These are phyloP conservation scores for Bonia amplexicaulis DNA, from an alignment of 176 grass and related monocot genomes.

Conservation along the genomic window DNA sequence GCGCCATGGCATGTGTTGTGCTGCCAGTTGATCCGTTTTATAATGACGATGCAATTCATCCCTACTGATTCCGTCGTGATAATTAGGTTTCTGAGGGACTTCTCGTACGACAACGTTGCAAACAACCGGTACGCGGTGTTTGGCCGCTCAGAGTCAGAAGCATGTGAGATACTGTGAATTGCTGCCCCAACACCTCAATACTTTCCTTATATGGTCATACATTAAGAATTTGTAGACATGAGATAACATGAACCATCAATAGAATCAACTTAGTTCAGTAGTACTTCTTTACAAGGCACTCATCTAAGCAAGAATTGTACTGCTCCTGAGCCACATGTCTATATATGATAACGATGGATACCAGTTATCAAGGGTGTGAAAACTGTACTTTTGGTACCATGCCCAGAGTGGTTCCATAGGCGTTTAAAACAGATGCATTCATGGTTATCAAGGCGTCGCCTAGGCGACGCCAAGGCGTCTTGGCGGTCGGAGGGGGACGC, in stretches of 20 bases:
- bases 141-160: constrained; percentile 63
- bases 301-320: not conserved
- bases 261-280: not conserved
- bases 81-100: constrained; percentile 75
- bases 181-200: not conserved
- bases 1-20: not conserved
- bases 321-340: not conserved
- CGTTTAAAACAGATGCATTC: constrained; percentile 29
- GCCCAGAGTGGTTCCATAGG: constrained; percentile 34
- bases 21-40: not conserved
- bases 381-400: constrained; percentile 34
- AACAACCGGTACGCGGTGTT: constrained; percentile 73
- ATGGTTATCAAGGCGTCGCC: too few species aligned
- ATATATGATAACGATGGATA: not conserved
- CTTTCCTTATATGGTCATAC: not conserved
- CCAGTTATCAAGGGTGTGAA: not conserved
- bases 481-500: too few species aligned
- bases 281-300: not conserved
- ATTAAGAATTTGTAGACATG: constrained; percentile 11
- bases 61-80: not conserved
- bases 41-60: not conserved
- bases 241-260: not conserved
- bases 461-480: too few species aligned
- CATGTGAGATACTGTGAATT: constrained; percentile 70
- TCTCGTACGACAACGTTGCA: constrained; percentile 75